Conservation (phyloP, 2,329 filamentous ascomycete species). For the Botrytis squamosa region DNA sequence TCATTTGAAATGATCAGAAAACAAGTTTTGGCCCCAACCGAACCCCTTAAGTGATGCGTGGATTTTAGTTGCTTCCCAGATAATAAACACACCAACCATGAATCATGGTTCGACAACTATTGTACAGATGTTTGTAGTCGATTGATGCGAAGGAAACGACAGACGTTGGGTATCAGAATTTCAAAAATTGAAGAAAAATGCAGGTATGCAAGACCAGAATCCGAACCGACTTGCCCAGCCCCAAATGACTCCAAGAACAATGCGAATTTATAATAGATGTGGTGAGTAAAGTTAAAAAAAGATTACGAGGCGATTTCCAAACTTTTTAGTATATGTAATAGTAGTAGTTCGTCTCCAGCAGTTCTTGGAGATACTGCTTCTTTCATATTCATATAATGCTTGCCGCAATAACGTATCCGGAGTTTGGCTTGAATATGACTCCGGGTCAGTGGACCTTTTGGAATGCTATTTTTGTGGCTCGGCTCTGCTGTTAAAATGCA, state of each 20-base stretch:
- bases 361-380: neutral
- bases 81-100: conserved; percentile 11
- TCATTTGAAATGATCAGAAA: conserved; percentile 1
- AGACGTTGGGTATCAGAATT: conserved; percentile 21
- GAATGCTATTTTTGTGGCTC: neutral
- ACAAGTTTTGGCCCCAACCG: conserved; percentile 2
- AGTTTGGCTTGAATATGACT: conserved; percentile 6
- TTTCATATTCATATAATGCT: conserved; percentile 8
- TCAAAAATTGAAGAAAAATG: conserved; percentile 7
- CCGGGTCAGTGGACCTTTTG: neutral
- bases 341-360: neutral
- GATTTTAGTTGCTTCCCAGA: neutral
- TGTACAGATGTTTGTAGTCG: conserved; percentile 16
- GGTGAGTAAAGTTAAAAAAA: neutral
- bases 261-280: conserved; percentile 16
- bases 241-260: conserved; percentile 14
- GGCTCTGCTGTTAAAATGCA: neutral
- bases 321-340: neutral
- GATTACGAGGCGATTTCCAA: neutral
- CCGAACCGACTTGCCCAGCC: conserved; percentile 1
- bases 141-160: conserved; percentile 15
- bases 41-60: conserved; percentile 8
- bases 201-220: conserved; percentile 19
- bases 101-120: conserved; percentile 13
- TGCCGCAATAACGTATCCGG: conserved; percentile 19